Percentiles rank a stretch among this genome's conserved stretches.
These are phyloP conservation scores for Pyrrhoderma lamaoense DNA, from an alignment of 1,284 basidiomycete genomes.

Conservation along the genomic window DNA sequence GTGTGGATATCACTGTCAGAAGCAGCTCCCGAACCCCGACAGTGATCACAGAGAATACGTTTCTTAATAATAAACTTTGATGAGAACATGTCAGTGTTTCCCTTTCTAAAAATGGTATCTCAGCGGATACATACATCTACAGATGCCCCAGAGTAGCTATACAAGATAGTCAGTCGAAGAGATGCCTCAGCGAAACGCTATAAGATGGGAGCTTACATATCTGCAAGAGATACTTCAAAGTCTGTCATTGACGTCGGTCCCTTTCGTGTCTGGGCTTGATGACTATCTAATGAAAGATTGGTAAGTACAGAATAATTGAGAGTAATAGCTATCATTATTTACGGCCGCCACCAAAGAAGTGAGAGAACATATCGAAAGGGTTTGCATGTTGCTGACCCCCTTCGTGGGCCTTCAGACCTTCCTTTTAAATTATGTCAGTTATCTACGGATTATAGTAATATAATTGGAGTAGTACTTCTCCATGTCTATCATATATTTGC, in stretches of 20 bases:
- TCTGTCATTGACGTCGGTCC: conserved; percentile 82
- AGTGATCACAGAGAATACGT: conserved; percentile 86
- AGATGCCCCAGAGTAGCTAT: conserved; percentile 67
- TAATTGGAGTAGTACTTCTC: conserved; percentile 49
- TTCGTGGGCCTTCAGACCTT: conserved; percentile 84
- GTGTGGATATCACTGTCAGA: conserved; percentile 79
- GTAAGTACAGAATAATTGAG: conserved; percentile 15
- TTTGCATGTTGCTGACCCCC: conserved; percentile 67
- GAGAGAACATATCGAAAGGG: conserved; percentile 90
- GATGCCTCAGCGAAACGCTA: not conserved
- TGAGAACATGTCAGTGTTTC: not conserved
- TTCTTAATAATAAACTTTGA: conserved; percentile 84
- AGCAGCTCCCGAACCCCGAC: conserved; percentile 86
- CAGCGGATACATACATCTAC: conserved; percentile 57
- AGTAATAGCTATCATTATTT: conserved; percentile 33
- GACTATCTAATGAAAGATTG: conserved; percentile 27
- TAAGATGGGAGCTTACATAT: conserved; percentile 55
- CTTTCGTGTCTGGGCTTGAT: conserved; percentile 64
- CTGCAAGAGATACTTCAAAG: conserved; percentile 78
- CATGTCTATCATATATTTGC: conserved; percentile 85
- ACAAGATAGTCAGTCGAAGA: conserved; percentile 12
- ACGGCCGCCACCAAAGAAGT: conserved; percentile 83
- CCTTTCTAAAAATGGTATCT: not conserved
- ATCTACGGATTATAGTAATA: not conserved
- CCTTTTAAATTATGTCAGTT: conserved; percentile 33